These are phyloP conservation scores for thale cress (Arabidopsis thaliana) DNA, from an alignment of 345 rosid species.

Conservation along the genomic window TAIR10.1 NC_003070.9:10328001-10328500, in stretches of 20 bases:
- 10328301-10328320: conserved; percentile 11
- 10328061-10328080: conserved; percentile 7
- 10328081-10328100: conserved; percentile 22
- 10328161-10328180: conserved; percentile 53
- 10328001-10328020: conserved; percentile 22
- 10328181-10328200: conserved; percentile 34
- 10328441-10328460: neutral
- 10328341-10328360: conserved; percentile 1
- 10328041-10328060: conserved; percentile 11
- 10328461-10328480: neutral
- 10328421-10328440: neutral
- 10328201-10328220: conserved; percentile 26
- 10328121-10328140: conserved; percentile 30
- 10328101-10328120: conserved; percentile 26
- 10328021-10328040: conserved; percentile 14
- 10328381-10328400: neutral
- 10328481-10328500: neutral
- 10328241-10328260: conserved; percentile 29
- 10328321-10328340: neutral
- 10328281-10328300: conserved; percentile 26
- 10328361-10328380: conserved; percentile 21
- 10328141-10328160: conserved; percentile 46
- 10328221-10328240: conserved; percentile 40
- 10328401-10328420: neutral
- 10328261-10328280: conserved; percentile 16